A percentile compares a stretch with the other conserved stretches of the same genome.
phyloP scores from a whole-genome alignment of 2,329 filamentous ascomycete genomes.

The Fusarium sp. region DNA sequence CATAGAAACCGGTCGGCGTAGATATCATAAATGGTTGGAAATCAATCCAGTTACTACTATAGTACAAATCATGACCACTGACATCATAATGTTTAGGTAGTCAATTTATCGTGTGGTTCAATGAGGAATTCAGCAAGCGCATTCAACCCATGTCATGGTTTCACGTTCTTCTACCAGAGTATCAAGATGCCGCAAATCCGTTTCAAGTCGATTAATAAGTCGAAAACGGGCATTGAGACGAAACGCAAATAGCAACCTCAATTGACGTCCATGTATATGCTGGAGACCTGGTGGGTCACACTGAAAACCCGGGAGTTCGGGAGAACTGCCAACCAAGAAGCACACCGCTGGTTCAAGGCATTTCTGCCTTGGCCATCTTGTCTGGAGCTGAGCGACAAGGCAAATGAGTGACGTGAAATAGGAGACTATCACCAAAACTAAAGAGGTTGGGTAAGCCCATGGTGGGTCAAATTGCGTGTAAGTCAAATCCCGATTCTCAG shows the following conservation, averaged over 20 bases:
- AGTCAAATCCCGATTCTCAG: conserved; percentile 4
- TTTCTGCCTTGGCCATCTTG: background rate
- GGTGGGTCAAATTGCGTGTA: conserved; percentile 20
- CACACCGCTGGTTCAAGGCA: conserved; percentile 29
- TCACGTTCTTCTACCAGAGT: background rate
- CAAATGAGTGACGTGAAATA: conserved; percentile 17
- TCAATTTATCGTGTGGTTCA: background rate
- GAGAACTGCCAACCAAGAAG: background rate
- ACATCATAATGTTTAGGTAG: background rate
- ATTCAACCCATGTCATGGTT: background rate
- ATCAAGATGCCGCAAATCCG: background rate
- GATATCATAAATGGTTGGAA: conserved; percentile 18
- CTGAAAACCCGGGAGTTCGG: background rate
- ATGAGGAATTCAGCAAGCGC: background rate
- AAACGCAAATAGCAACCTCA: background rate
- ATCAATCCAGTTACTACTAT: background rate
- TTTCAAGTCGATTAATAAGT: background rate
- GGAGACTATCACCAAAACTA: conserved; percentile 7
- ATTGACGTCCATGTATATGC: background rate
- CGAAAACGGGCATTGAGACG: background rate
- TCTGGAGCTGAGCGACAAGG: conserved; percentile 11
- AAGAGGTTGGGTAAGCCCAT: conserved; percentile 21
- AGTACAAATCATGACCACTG: background rate
- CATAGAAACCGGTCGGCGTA: conserved; percentile 23
- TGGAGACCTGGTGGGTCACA: background rate